These are phyloP conservation scores for Corallochytrium limacisporum DNA, from an alignment of 78 protist genomes.

Conservation along the genomic window DNA sequence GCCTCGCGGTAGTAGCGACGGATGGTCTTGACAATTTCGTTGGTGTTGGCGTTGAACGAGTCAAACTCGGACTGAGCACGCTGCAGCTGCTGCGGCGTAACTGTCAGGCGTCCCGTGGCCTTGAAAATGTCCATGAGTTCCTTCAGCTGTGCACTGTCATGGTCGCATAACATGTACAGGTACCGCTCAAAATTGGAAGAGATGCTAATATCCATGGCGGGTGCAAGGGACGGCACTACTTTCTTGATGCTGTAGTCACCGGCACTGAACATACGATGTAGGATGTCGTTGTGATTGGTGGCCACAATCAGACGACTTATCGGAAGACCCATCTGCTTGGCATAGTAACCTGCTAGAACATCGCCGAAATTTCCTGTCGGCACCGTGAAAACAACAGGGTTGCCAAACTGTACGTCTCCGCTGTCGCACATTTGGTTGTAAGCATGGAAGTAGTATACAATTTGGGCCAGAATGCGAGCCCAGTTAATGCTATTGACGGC, in stretches of 20 bases:
- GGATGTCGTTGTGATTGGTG: slow-evolving; percentile 46
- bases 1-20: not conserved
- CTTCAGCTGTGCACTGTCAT: not conserved
- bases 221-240: slow-evolving; percentile 9
- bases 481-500: slow-evolving; percentile 54
- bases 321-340: slow-evolving; percentile 36
- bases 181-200: slow-evolving; percentile 47
- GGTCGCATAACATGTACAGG: not conserved
- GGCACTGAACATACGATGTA: not conserved
- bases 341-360: slow-evolving; percentile 49
- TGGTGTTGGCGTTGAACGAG: not conserved
- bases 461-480: slow-evolving; percentile 48
- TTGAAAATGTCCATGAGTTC: not conserved
- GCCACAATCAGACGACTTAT: slow-evolving; percentile 28
- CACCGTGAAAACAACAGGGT: slow-evolving; percentile 1
- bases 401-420: too few species aligned
- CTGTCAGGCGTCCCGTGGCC: not conserved
- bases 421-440: too few species aligned
- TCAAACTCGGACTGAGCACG: not conserved
- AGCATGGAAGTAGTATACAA: slow-evolving; percentile 30
- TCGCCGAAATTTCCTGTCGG: slow-evolving; percentile 59
- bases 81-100: too few species aligned
- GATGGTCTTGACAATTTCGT: not conserved
- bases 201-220: slow-evolving; percentile 53
- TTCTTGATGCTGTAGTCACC: not conserved